Base-by-base conservation (phyloP, 345 rosid species). In the Leavenworthia alabamica region DNA sequence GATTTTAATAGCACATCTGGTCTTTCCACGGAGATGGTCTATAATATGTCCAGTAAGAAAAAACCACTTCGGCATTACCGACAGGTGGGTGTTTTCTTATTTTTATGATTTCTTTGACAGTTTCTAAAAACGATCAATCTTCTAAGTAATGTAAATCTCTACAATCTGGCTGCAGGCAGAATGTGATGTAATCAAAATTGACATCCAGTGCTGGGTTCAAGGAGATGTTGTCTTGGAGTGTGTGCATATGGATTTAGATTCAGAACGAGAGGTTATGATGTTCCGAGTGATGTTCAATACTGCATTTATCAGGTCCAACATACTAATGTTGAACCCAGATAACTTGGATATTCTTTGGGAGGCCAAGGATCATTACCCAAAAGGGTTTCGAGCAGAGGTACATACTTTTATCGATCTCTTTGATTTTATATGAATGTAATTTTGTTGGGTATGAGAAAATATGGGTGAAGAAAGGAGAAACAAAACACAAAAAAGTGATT, bases 191-290 rank as follows among this genome's bases (percentile, higher is more conserved):
- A 93, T 89, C 60, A 93, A 93, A 71, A 86, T 93, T 67, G 99
- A 93, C 61, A 73, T 93, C 63, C 99, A 93, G 59, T 93, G 99
- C 69, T 80, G 83, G 75, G 99, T 93, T 67, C 91, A 86, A 85
- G 99, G 96, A 29, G 99, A 93, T 79, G 90, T 87, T 73, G 99
- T 93, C 15, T 75, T 93, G 84, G 99, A 89, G 79, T 89, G 93
- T 66, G 85, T 87, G 63, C 99, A 89, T 78, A 78, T 82, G 79
- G 99, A 89, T 73, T 79, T 82, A 73, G 97, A 93, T 73, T 77
- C 88, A 28, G 94, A 85, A 58, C 82, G 97, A 81, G 99, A 89
- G 76, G 86, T 89, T 66, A 93, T 93, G 99, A 93, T 93, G 91
- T 93, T 93, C 50, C 96, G 99, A 12, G 76, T 89, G 65, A 83